Percentiles rank a stretch among this genome's conserved stretches.
phyloP scores from a whole-genome alignment of 805 yeast species.

The Suhomyces vadensis region DNA sequence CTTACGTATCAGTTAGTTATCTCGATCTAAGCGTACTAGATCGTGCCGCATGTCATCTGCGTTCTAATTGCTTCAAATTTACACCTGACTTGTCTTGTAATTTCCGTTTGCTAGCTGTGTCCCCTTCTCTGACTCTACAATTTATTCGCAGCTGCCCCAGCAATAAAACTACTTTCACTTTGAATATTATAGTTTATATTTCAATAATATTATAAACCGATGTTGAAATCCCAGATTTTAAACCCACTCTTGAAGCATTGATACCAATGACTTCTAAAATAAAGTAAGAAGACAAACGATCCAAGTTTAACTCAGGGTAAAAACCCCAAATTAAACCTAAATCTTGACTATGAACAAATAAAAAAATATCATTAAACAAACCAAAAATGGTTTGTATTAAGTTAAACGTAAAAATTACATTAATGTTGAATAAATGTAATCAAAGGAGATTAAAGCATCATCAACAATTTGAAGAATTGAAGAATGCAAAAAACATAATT shows the following conservation, averaged over 20 bases:
- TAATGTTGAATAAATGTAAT: conserved; percentile 53
- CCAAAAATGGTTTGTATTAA: conserved; percentile 6
- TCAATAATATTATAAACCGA: conserved; percentile 33
- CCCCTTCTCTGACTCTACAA: background rate
- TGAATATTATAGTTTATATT: conserved; percentile 6
- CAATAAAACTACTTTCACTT: background rate
- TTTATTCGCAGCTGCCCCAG: background rate
- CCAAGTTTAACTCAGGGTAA: conserved; percentile 1
- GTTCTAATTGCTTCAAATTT: too few species aligned
- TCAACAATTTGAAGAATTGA: conserved; percentile 39
- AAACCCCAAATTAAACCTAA: conserved; percentile 15
- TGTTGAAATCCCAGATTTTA: conserved; percentile 50
- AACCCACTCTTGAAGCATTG: conserved; percentile 33
- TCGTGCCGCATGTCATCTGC: too few species aligned
- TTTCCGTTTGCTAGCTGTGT: background rate
- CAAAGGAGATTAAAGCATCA: conserved; percentile 35
- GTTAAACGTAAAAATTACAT: conserved; percentile 35
- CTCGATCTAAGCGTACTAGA: too few species aligned
- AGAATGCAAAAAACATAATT: conserved; percentile 30
- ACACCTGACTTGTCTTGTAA: too few species aligned
- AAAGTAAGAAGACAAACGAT: conserved; percentile 11
- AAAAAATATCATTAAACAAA: conserved; percentile 13
- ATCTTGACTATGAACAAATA: conserved; percentile 17
- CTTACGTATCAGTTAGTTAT: too few species aligned
- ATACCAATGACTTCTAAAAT: too few species aligned